phyloP scores from a whole-genome alignment of 305 asterid genomes.

The Rubia tinctorum region DNA sequence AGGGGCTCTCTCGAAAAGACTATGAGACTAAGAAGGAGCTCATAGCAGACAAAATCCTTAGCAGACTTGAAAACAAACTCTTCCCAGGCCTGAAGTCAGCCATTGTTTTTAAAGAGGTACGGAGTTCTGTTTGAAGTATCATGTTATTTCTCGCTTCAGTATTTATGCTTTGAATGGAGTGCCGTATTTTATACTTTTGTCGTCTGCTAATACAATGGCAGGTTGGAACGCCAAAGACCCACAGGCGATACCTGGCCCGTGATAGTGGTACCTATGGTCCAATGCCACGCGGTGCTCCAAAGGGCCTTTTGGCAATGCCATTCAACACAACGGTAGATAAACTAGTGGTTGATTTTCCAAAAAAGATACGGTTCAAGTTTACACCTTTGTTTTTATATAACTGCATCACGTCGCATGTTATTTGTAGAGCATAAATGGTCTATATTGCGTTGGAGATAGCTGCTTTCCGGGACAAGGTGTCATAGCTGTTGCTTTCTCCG shows the following conservation, averaged over 20 bases:
- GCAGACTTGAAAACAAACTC: slow-evolving; percentile 81
- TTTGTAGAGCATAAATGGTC: slow-evolving; percentile 75
- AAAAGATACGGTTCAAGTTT: slow-evolving; percentile 1
- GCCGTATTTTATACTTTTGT: slow-evolving; percentile 8
- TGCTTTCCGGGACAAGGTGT: slow-evolving; percentile 99
- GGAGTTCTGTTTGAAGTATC: background rate
- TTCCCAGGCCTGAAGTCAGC: slow-evolving; percentile 86
- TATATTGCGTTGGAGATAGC: slow-evolving; percentile 98
- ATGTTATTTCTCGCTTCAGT: background rate
- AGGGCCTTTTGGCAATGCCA: slow-evolving; percentile 95
- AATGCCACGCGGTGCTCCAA: slow-evolving; percentile 79
- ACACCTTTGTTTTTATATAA: slow-evolving; percentile 10
- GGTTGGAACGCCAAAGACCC: slow-evolving; percentile 99
- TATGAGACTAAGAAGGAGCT: slow-evolving; percentile 86
- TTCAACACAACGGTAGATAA: slow-evolving; percentile 87
- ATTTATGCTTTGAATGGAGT: background rate
- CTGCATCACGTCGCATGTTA: slow-evolving; percentile 14
- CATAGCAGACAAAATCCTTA: slow-evolving; percentile 67
- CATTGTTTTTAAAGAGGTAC: slow-evolving; percentile 80
- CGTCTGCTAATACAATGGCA: slow-evolving; percentile 31
- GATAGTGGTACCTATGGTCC: slow-evolving; percentile 98
- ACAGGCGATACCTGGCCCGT: slow-evolving; percentile 89
- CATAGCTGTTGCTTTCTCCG: slow-evolving; percentile 96
- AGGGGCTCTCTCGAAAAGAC: slow-evolving; percentile 79
- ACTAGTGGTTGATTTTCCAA: slow-evolving; percentile 1